phyloP scores from a whole-genome alignment of 257 asterid species.

The Knoxia roxburghii region DNA sequence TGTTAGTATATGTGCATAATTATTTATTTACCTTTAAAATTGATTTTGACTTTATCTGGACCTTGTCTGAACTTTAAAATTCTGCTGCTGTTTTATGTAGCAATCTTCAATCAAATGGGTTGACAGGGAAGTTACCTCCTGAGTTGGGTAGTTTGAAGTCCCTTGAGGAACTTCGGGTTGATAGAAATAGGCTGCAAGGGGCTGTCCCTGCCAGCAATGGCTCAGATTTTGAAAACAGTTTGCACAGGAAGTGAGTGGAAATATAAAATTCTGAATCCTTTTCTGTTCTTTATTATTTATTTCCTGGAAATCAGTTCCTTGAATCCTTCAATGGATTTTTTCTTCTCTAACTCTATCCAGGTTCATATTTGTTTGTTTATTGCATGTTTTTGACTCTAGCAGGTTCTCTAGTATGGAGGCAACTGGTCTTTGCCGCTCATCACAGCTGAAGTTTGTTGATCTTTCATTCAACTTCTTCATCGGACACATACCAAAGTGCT shows the following conservation, averaged over 20 bases:
- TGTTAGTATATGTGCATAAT: slow-evolving; percentile 45
- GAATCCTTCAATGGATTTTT: too few species aligned
- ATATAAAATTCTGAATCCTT: neutral
- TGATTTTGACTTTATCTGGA: slow-evolving; percentile 6
- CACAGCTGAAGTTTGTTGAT: slow-evolving; percentile 66
- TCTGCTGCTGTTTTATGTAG: slow-evolving; percentile 30
- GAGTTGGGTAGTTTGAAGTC: slow-evolving; percentile 69
- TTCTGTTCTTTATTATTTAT: neutral
- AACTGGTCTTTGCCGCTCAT: slow-evolving; percentile 62
- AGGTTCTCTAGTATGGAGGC: slow-evolving; percentile 51
- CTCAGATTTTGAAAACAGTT: slow-evolving; percentile 39
- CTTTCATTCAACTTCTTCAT: slow-evolving; percentile 72
- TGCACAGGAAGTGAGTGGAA: slow-evolving; percentile 55
- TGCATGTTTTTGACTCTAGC: neutral
- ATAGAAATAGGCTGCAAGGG: slow-evolving; percentile 81
- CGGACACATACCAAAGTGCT: slow-evolving; percentile 78
- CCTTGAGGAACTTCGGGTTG: slow-evolving; percentile 77
- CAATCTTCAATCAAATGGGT: slow-evolving; percentile 80
- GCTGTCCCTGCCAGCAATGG: slow-evolving; percentile 54
- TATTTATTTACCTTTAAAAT: slow-evolving; percentile 9
- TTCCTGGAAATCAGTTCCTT: too few species aligned
- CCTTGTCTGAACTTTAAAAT: neutral
- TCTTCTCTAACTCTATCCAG: neutral
- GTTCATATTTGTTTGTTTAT: neutral
- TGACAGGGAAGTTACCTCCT: slow-evolving; percentile 75